Base-by-base conservation (phyloP, 305 asterid species). In the Solanum aculeatissimum region DNA sequence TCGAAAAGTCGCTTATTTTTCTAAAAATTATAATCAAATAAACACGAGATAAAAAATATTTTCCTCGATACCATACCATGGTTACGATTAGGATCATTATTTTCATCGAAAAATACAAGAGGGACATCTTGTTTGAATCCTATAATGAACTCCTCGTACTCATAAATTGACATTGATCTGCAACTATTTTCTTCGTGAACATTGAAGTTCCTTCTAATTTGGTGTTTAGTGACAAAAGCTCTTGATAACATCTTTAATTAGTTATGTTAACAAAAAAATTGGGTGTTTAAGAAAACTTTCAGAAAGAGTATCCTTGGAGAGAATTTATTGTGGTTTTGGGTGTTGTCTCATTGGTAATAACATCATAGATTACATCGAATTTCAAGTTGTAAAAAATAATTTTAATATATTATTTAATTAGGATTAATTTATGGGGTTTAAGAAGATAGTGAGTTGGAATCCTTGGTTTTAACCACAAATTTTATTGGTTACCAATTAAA, bases 61-160 rank as follows among this genome's bases (percentile, higher is more conserved):
- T 25, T 62, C 40, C 5, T 62, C 35, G 4, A 63, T 63, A 27
- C n/a, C 70, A 0, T 82, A 75, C 63, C 82, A 86, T 9, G 87
- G n/a, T 40, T 69, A 12, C 9, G 66, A 60, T 42, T 69, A 86
- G 71, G 66, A 29, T 84, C 71, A 15, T 78, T 74, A 15, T 65
- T 57, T 3, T 84, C 88, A 2, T 71, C 77, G 29, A 87, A 89
- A 8, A 85, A 85, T 49, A 84, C 23, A 45, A 92, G 42, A 0
- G 95, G 92, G 15, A 87, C 85, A 27, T 92, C 95, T 6, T 92
- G 93, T 88, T 81, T 85, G 87, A 66, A 90, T 0, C 95, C 93
- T 47, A 74, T 85, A 8, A 82, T 75, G 81, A 90, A 90, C 3
- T 88, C 94, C 19, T 91, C 93, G 43, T 91, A 89, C 69, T 89